Conservation (phyloP, 805 yeast species). For the Scheffersomyces spartinae region DNA sequence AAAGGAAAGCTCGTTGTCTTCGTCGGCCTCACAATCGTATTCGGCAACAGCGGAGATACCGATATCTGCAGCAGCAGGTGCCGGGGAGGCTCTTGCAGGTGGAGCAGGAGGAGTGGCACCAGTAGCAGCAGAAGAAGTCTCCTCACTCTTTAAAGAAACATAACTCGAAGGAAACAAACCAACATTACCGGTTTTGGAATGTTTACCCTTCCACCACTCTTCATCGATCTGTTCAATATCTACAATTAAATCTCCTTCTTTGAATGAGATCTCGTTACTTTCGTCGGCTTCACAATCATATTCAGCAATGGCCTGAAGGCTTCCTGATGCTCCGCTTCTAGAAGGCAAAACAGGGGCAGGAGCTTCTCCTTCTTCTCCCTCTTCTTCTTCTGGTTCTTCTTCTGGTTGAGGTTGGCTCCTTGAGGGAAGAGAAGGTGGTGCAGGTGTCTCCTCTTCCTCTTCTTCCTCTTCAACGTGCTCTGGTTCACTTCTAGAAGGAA, state of each 20-base stretch:
- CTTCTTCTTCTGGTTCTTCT: constrained; percentile 18
- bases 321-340: constrained; percentile 9
- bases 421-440: constrained; percentile 7
- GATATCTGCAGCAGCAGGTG: too few relatives aligned
- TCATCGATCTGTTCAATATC: constrained; percentile 86
- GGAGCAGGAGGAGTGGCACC: constrained; percentile 6
- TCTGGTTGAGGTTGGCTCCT: too few relatives aligned
- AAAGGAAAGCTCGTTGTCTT: constrained; percentile 63
- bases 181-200: constrained; percentile 51
- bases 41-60: constrained; percentile 57
- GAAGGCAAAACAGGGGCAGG: constrained; percentile 10
- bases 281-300: constrained; percentile 85
- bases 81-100: constrained; percentile 4
- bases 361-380: constrained; percentile 11
- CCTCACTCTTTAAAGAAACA: constrained; percentile 32
- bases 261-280: constrained; percentile 80
- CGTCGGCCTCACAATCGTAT: constrained; percentile 69
- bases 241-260: constrained; percentile 70
- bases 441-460: constrained; percentile 16
- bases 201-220: constrained; percentile 94
- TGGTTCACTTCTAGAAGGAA: background rate
- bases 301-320: constrained; percentile 40
- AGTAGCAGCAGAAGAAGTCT: constrained; percentile 1
- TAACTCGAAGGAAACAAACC: constrained; percentile 90
- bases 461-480: constrained; percentile 6